Percentiles rank a stretch among this genome's conserved stretches.
Conservation (phyloP, 192 early-diverging fungal species). For the Linderina pennispora region DNA sequence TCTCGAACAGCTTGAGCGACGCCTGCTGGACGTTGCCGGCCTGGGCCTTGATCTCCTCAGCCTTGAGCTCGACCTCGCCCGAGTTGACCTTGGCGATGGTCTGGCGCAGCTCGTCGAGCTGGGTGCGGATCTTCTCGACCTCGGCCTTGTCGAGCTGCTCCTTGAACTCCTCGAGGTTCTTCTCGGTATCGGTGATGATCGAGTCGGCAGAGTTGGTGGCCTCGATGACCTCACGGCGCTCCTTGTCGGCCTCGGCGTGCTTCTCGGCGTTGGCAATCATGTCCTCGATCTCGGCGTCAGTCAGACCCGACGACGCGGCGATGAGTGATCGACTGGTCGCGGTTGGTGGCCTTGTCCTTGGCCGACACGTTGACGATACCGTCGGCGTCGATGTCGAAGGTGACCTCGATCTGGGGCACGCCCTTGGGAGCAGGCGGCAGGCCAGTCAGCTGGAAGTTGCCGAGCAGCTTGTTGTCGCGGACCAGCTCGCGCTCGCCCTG, state of each 20-base stretch:
- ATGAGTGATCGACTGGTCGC: constrained; percentile 97
- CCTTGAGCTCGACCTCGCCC: constrained; percentile 58
- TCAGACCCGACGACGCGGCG: constrained; percentile 90
- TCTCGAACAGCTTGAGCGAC: constrained; percentile 94
- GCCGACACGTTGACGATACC: constrained; percentile 98
- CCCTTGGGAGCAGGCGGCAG: constrained; percentile 97
- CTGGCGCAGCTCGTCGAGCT: constrained; percentile 79
- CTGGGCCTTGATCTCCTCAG: constrained; percentile 88
- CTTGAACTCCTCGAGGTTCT: constrained; percentile 95
- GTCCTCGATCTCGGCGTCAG: constrained; percentile 90
- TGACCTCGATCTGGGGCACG: constrained; percentile 95
- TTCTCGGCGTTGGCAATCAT: constrained; percentile 92
- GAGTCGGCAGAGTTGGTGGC: constrained; percentile 89
- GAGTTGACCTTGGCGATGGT: constrained; percentile 63
- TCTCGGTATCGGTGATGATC: constrained; percentile 89
- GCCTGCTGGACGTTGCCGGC: constrained; percentile 79
- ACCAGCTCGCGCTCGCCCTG: constrained; percentile 98
- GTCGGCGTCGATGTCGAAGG: constrained; percentile 99
- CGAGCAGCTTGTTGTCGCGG: constrained; percentile 96
- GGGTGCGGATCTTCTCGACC: constrained; percentile 74
- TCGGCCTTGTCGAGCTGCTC: constrained; percentile 86
- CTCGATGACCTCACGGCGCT: constrained; percentile 91
- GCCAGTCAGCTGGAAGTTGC: constrained; percentile 95
- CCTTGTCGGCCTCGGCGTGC: constrained; percentile 89
- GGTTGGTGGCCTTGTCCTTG: constrained; percentile 93